A percentile compares a stretch with the other conserved stretches of the same genome.
These are phyloP conservation scores for Lojkania enalia DNA, from an alignment of 2,329 filamentous ascomycete species.

Conservation along the genomic window DNA sequence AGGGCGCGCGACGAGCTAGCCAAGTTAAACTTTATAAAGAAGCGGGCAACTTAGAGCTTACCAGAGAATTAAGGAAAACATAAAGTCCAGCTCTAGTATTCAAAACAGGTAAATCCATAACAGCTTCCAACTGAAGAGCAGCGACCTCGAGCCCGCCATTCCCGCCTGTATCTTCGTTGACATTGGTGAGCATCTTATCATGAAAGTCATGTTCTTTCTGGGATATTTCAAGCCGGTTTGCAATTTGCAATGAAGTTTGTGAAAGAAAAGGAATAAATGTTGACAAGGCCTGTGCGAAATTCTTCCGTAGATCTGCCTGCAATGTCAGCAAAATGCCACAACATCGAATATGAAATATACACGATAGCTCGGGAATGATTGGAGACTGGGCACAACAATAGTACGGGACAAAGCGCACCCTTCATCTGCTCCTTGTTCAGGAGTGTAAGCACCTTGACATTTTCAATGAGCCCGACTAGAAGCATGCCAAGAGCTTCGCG, in stretches of 20 bases:
- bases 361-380: no score
- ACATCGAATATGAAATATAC: no score
- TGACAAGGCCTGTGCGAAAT: slow-evolving; percentile 36
- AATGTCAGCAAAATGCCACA: slow-evolving; percentile 13
- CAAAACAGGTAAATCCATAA: slow-evolving; percentile 69
- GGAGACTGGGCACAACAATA: neutral
- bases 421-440: slow-evolving; percentile 58
- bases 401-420: slow-evolving; percentile 47
- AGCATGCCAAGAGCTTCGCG: slow-evolving; percentile 67
- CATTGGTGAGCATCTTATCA: slow-evolving; percentile 47
- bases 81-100: slow-evolving; percentile 84
- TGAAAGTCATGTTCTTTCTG: slow-evolving; percentile 49
- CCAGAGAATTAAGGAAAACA: slow-evolving; percentile 79
- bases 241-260: slow-evolving; percentile 58
- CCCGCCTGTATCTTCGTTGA: slow-evolving; percentile 47
- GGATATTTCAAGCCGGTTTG: slow-evolving; percentile 43
- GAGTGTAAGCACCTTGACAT: slow-evolving; percentile 57
- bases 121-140: slow-evolving; percentile 56
- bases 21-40: slow-evolving; percentile 35
- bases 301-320: slow-evolving; percentile 35
- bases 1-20: slow-evolving; percentile 78
- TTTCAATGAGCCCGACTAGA: slow-evolving; percentile 65
- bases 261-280: slow-evolving; percentile 50
- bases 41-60: slow-evolving; percentile 48
- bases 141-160: slow-evolving; percentile 46